Percentiles rank a stretch among this genome's conserved stretches.
These are phyloP conservation scores for Penicillium alfredii DNA, from an alignment of 495 filamentous ascomycete genomes.

Conservation along the genomic window DNA sequence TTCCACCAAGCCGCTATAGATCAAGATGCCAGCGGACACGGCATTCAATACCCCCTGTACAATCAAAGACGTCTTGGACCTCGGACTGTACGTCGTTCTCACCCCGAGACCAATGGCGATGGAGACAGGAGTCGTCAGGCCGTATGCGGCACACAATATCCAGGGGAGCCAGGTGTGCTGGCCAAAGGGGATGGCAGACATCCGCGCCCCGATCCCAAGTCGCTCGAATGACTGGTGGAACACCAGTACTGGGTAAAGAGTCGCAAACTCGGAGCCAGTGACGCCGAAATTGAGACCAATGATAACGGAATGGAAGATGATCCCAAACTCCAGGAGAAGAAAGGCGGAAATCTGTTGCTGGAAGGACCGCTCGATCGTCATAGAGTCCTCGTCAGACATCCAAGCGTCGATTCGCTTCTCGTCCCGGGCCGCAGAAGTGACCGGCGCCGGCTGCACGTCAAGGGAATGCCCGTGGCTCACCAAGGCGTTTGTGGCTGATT, in stretches of 20 bases:
- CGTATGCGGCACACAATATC: constrained; percentile 26
- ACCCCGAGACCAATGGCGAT: constrained; percentile 33
- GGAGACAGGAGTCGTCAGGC: constrained; percentile 29
- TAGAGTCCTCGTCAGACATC: background rate
- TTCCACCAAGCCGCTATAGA: constrained; percentile 34
- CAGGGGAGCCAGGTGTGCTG: constrained; percentile 24
- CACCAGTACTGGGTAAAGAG: constrained; percentile 60
- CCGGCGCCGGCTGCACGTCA: constrained; percentile 3
- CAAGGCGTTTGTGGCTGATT: constrained; percentile 17
- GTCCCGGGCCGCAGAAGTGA: background rate
- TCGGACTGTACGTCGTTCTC: constrained; percentile 25
- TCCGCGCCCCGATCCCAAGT: constrained; percentile 22
- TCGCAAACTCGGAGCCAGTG: constrained; percentile 52
- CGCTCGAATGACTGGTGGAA: constrained; percentile 39
- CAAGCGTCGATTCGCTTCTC: background rate
- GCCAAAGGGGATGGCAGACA: constrained; percentile 43
- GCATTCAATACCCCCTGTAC: constrained; percentile 30
- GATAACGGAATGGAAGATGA: constrained; percentile 67
- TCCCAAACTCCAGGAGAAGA: constrained; percentile 58
- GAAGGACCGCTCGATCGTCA: constrained; percentile 16
- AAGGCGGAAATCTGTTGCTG: constrained; percentile 32
- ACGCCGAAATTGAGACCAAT: constrained; percentile 66
- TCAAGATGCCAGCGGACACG: constrained; percentile 28
- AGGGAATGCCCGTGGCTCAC: constrained; percentile 6
- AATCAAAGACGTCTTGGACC: constrained; percentile 25